These are phyloP conservation scores for Auriculariales sp. DNA, from an alignment of 768 basidiomycete species.

Conservation along the genomic window DNA sequence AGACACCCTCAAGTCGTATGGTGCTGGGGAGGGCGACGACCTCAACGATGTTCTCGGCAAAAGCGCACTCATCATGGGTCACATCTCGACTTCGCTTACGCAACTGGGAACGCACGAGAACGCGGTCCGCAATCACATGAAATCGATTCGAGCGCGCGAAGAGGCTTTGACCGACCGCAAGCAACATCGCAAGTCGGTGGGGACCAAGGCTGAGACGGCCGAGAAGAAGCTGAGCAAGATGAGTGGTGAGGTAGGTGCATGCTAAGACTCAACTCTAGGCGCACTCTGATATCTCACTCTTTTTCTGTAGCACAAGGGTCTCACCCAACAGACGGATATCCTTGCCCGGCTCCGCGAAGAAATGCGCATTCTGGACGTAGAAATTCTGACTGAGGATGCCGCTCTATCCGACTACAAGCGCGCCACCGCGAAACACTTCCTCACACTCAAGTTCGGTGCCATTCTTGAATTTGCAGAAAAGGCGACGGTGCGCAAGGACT, in stretches of 20 bases:
- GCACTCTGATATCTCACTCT: neutral
- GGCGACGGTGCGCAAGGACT: constrained; percentile 27
- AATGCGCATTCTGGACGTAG: constrained; percentile 62
- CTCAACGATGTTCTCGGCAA: constrained; percentile 68
- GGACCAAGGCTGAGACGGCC: constrained; percentile 61
- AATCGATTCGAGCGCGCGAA: constrained; percentile 70
- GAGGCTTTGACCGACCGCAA: constrained; percentile 69
- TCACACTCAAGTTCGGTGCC: constrained; percentile 81
- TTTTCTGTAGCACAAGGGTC: constrained; percentile 52
- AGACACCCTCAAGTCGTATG: constrained; percentile 62
- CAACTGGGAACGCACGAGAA: constrained; percentile 61
- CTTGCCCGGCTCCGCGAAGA: constrained; percentile 60
- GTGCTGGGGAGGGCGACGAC: constrained; percentile 69
- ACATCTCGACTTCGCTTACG: constrained; percentile 51
- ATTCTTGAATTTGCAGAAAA: constrained; percentile 75
- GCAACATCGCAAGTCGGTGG: constrained; percentile 49
- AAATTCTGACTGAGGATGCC: constrained; percentile 75
- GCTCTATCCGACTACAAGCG: constrained; percentile 71
- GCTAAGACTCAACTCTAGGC: neutral
- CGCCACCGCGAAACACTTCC: constrained; percentile 44
- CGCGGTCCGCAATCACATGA: constrained; percentile 56
- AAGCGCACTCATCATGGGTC: constrained; percentile 48
- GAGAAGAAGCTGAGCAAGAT: constrained; percentile 86
- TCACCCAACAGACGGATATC: constrained; percentile 54
- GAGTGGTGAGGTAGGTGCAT: constrained; percentile 39